Conservation (phyloP, 2,329 filamentous ascomycete species). For the Neodidymelliopsis sp. region DNA sequence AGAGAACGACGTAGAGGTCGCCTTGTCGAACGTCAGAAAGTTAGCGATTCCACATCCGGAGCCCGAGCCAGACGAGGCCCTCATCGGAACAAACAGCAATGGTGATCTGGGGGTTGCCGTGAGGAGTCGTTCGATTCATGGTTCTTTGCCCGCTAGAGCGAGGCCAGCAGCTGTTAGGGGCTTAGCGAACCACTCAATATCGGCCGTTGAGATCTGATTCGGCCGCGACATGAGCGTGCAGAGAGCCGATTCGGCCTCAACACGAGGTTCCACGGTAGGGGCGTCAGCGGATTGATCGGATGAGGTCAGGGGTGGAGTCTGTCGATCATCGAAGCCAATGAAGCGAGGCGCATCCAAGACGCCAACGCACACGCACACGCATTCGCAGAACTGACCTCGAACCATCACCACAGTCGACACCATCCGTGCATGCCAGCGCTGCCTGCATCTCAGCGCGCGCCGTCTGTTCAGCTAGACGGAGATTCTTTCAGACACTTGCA, state of each 20-base stretch:
- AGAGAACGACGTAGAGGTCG: conserved; percentile 3
- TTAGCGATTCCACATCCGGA: conserved; percentile 6
- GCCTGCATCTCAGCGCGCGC: conserved; percentile 8
- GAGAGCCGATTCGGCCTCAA: conserved; percentile 10
- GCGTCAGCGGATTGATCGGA: conserved; percentile 18
- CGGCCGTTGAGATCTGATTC: conserved; percentile 17
- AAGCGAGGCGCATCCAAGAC: conserved; percentile 4
- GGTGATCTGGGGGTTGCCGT: conserved; percentile 12
- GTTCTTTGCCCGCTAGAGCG: conserved; percentile 4
- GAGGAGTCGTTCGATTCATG: conserved; percentile 11
- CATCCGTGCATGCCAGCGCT: conserved; percentile 8
- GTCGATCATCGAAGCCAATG: conserved; percentile 17
- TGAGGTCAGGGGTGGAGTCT: conserved; percentile 9
- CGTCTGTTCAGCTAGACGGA: not conserved
- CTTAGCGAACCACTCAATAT: conserved; percentile 13
- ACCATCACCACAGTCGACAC: conserved; percentile 9
- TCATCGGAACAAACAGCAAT: conserved; percentile 1
- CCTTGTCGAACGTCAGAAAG: conserved; percentile 2
- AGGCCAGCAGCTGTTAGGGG: conserved; percentile 4
- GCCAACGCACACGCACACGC: conserved; percentile 1
- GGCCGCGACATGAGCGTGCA: conserved; percentile 7
- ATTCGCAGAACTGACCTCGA: conserved; percentile 3
- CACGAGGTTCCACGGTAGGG: conserved; percentile 24
- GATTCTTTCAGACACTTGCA: not conserved
- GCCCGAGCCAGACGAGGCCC: not conserved